Conservation (phyloP, 768 basidiomycete genomes). For the Fomitopsis serialis region DNA sequence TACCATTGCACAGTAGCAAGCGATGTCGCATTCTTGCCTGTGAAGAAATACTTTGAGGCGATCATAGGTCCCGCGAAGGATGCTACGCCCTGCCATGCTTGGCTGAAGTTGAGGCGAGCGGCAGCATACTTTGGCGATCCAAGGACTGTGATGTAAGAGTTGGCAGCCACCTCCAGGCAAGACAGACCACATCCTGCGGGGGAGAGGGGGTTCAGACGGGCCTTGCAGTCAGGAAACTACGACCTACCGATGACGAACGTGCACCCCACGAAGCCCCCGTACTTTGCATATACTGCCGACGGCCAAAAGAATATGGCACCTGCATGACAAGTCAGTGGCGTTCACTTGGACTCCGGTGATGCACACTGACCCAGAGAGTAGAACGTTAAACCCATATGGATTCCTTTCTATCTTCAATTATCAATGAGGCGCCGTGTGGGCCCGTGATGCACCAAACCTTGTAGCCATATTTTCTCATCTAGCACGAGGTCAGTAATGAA, state of each 20-base stretch:
- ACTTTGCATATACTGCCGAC: slow-evolving; percentile 59
- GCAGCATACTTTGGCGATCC: slow-evolving; percentile 67
- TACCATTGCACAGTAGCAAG: slow-evolving; percentile 69
- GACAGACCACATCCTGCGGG: slow-evolving; percentile 57
- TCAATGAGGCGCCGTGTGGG: not conserved
- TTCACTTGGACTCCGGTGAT: slow-evolving; percentile 1
- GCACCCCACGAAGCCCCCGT: slow-evolving; percentile 69
- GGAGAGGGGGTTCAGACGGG: slow-evolving; percentile 14
- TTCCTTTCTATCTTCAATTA: slow-evolving; percentile 39
- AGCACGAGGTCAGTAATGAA: not conserved
- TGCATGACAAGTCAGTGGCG: slow-evolving; percentile 8
- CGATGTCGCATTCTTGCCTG: slow-evolving; percentile 50
- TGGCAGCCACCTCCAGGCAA: slow-evolving; percentile 67
- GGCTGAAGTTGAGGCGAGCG: slow-evolving; percentile 72
- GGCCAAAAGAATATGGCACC: slow-evolving; percentile 82
- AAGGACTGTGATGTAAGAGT: slow-evolving; percentile 73
- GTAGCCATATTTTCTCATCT: slow-evolving; percentile 64
- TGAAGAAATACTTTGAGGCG: slow-evolving; percentile 72
- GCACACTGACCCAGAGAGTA: slow-evolving; percentile 46
- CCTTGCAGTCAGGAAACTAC: not conserved
- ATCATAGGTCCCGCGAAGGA: slow-evolving; percentile 72
- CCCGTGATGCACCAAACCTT: slow-evolving; percentile 33
- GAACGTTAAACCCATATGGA: slow-evolving; percentile 53
- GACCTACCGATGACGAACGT: slow-evolving; percentile 60
- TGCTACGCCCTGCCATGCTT: slow-evolving; percentile 75